Conservation (phyloP, 2,329 filamentous ascomycete genomes). For the Rutstroemia sp. region DNA sequence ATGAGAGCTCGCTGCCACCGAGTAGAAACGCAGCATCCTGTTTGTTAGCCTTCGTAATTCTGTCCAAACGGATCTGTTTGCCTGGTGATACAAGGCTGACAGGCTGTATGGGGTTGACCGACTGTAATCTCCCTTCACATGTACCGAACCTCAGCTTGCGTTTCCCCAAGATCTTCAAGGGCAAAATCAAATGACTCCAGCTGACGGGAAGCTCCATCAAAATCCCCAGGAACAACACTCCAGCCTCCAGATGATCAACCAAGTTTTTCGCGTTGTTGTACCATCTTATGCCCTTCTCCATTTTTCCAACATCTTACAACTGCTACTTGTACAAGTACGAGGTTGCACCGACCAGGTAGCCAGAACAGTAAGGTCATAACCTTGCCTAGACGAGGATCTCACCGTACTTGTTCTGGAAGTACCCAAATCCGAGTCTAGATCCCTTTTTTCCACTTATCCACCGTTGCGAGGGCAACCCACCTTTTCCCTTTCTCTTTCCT, state of each 20-base stretch:
- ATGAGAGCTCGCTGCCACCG: not conserved
- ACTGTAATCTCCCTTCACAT: not conserved
- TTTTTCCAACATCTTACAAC: too few relatives aligned
- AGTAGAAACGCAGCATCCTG: not conserved
- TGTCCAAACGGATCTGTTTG: too few relatives aligned
- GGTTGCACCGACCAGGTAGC: too few relatives aligned
- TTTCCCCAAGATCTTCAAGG: not conserved
- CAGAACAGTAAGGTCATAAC: too few relatives aligned
- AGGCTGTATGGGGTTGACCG: not conserved
- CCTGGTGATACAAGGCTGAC: not conserved
- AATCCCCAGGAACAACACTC: too few relatives aligned
- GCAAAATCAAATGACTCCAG: not conserved
- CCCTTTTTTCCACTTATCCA: not conserved
- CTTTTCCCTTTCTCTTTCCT: not conserved
- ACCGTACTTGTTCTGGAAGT: too few relatives aligned
- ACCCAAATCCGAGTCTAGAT: not conserved
- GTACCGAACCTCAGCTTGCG: not conserved
- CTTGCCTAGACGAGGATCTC: too few relatives aligned
- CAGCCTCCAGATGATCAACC: constrained; percentile 2
- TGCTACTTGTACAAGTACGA: too few relatives aligned
- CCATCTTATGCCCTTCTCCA: too few relatives aligned
- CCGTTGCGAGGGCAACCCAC: constrained; percentile 1
- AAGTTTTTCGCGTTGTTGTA: too few relatives aligned
- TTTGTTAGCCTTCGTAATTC: too few relatives aligned
- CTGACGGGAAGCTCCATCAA: not conserved